Base-by-base conservation (phyloP, 2,329 filamentous ascomycete species). In the Aureobasidium vineae region DNA sequence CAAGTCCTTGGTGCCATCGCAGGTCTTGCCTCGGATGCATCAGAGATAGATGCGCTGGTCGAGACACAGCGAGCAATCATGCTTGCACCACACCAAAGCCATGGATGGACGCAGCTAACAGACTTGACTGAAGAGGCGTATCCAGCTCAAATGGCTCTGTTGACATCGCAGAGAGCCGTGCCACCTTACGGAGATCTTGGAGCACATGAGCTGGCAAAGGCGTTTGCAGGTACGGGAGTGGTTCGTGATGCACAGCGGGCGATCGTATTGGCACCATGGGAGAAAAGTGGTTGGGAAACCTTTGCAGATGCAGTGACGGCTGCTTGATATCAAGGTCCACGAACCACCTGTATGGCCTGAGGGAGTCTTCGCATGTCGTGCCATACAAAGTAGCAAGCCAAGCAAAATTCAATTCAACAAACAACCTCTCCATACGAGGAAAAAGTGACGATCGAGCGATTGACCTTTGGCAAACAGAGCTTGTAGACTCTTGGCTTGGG, bases 261-360 rank as follows among this genome's bases (percentile, higher is more conserved):
- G 7, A 84, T 92, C 53, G 84, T 95, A 77, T 77, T 96, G 71
- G 91, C 93, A 43, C 95, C 95, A 6, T 98, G 94, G 93, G 81
- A 79, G 66, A 76, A 70, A 50, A 79, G 79, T 26, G 88, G 88
- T 0, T 95, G 91, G 91, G 79, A 80, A 66, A 83, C 82, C 2
- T 73, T 91, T 40, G 57, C 40, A 41, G 64, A 66, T 47, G 67
- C 61, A 16, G 49, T 70, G 38, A 52, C 45, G 59, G 41, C 45
- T 28, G 59, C 59, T 21, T 63, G n/a, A 63, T 28, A 28, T 6
- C 26, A 50, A 36, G 5, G 36, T 7, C n/a, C 1, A 21, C 15
- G 13, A 33, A 31, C 26, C 13, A 23, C 26, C 10, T 13, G 43
- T 10, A 23, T 11, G 43, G 43, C 13, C n/a, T 45, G 11, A 45